Percentiles rank a stretch among this genome's conserved stretches.
These are phyloP conservation scores for Craterostigma plantagineum DNA, from an alignment of 257 asterid genomes.

Conservation along the genomic window DNA sequence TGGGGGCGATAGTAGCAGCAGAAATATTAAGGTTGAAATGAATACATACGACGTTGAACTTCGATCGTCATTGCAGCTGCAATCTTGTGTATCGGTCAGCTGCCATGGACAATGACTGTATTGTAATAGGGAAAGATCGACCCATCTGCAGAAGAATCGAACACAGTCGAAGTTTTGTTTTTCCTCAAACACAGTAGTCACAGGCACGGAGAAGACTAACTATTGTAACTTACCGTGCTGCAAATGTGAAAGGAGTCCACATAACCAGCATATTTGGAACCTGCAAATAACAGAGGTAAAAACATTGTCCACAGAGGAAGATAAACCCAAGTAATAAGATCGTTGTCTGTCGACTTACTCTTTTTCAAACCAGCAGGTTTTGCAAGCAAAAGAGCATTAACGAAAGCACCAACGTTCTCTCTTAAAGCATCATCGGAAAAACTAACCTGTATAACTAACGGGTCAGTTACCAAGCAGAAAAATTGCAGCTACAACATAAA, in stretches of 20 bases:
- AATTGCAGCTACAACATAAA: neutral
- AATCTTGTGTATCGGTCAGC: slow-evolving; percentile 37
- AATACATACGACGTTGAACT: no score
- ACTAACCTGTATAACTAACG: slow-evolving; percentile 37
- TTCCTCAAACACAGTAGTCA: neutral
- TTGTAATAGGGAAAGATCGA: slow-evolving; percentile 29
- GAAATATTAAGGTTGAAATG: no score
- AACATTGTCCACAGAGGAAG: neutral
- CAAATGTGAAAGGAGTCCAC: slow-evolving; percentile 71
- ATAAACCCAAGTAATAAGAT: neutral
- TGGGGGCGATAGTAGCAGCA: no score
- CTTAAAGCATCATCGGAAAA: slow-evolving; percentile 63
- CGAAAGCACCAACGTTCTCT: slow-evolving; percentile 83
- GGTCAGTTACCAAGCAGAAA: neutral
- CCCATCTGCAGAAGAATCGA: slow-evolving; percentile 48
- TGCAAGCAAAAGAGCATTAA: slow-evolving; percentile 72
- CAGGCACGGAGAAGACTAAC: neutral
- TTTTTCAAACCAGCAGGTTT: slow-evolving; percentile 89
- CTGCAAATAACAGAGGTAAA: slow-evolving; percentile 20
- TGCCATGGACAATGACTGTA: slow-evolving; percentile 51
- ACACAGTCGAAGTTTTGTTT: no score
- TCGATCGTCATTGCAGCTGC: slow-evolving; percentile 11
- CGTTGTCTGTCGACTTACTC: slow-evolving; percentile 46
- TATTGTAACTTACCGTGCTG: slow-evolving; percentile 45
- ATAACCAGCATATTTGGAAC: slow-evolving; percentile 87